Percentiles rank a stretch among this genome's conserved stretches.
phyloP scores from a whole-genome alignment of 2,329 filamentous ascomycete species.

The Acrodontium crateriforme region DNA sequence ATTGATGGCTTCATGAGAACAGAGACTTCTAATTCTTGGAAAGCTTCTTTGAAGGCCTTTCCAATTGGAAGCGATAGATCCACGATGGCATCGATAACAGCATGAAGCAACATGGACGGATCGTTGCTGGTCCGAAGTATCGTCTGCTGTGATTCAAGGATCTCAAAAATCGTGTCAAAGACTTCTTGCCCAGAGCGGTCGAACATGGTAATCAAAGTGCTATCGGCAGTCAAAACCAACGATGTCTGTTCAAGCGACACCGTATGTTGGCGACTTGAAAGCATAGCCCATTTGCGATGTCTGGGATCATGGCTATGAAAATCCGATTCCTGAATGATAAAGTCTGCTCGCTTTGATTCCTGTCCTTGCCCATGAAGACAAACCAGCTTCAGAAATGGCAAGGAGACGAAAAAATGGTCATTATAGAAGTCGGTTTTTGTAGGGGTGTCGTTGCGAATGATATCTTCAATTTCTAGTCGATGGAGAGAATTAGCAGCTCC shows the following conservation, averaged over 20 bases:
- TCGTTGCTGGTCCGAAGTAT: constrained; percentile 75
- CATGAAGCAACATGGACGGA: constrained; percentile 75
- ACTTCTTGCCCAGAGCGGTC: constrained; percentile 76
- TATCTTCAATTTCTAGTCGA: constrained; percentile 71
- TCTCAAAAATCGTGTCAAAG: constrained; percentile 65
- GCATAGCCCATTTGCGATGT: not conserved
- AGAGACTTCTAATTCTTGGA: constrained; percentile 73
- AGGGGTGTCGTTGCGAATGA: constrained; percentile 68
- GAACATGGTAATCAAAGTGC: constrained; percentile 85
- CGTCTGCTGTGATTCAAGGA: constrained; percentile 62
- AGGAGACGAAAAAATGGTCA: constrained; percentile 31
- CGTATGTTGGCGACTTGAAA: too few relatives aligned
- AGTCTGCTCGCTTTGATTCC: not conserved
- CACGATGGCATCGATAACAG: constrained; percentile 80
- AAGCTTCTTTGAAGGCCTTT: constrained; percentile 72
- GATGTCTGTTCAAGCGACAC: constrained; percentile 73
- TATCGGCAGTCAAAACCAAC: constrained; percentile 74
- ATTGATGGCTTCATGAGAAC: constrained; percentile 70
- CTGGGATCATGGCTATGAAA: not conserved
- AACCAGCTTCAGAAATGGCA: constrained; percentile 54
- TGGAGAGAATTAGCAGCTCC: constrained; percentile 68
- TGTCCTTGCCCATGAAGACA: too few relatives aligned
- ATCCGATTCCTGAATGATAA: too few relatives aligned
- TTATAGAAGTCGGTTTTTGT: constrained; percentile 83
- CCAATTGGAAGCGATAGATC: constrained; percentile 78